phyloP scores from a whole-genome alignment of 2,329 filamentous ascomycete genomes.

The Fusarium stilboides region DNA sequence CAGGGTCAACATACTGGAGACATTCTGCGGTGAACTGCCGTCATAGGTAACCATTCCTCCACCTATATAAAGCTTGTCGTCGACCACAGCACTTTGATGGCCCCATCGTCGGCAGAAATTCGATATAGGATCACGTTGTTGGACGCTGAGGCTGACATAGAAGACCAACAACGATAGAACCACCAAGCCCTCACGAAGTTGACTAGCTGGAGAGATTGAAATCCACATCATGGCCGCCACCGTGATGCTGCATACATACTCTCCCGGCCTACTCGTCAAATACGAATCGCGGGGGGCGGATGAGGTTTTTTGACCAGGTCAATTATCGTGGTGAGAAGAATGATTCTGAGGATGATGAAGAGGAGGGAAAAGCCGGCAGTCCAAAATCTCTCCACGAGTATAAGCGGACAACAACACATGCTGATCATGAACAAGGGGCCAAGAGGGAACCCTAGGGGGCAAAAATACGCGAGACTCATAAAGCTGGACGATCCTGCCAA shows the following conservation, averaged over 20 bases:
- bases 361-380: constrained; percentile 22
- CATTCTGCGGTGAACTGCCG: constrained; percentile 65
- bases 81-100: constrained; percentile 73
- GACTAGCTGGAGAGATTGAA: constrained; percentile 37
- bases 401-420: constrained; percentile 17
- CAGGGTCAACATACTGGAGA: constrained; percentile 65
- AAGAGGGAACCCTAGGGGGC: constrained; percentile 16
- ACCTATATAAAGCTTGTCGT: constrained; percentile 73
- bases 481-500: not conserved
- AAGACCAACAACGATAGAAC: constrained; percentile 41
- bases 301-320: constrained; percentile 13
- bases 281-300: constrained; percentile 16
- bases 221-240: constrained; percentile 47
- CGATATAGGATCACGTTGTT: constrained; percentile 65
- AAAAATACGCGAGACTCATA: constrained; percentile 16
- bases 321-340: constrained; percentile 12
- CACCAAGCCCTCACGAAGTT: constrained; percentile 36
- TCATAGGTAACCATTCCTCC: constrained; percentile 72
- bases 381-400: constrained; percentile 8
- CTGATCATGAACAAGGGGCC: constrained; percentile 38
- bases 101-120: constrained; percentile 70
- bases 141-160: constrained; percentile 44
- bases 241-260: constrained; percentile 44
- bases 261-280: constrained; percentile 33
- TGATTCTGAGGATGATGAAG: constrained; percentile 19